Evolutionary conservation across 2,329 filamentous ascomycete genomes (phyloP).

Genomic region (Fusarium sp.): DNA sequence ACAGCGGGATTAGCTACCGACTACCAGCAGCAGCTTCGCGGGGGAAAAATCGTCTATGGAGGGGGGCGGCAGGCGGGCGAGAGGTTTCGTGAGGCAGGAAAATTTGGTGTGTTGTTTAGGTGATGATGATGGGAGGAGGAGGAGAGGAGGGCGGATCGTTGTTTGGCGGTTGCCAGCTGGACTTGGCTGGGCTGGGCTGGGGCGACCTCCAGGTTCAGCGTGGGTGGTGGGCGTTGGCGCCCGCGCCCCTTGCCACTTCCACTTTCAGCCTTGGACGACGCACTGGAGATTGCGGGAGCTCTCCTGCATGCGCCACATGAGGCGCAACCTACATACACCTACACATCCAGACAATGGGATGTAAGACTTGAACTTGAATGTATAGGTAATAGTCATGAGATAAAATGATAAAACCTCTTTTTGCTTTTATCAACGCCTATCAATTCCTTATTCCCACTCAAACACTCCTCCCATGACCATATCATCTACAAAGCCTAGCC

Average conservation of each 20-base stretch:
- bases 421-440: not conserved
- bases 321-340: constrained; percentile 15
- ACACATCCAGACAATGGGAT: not conserved
- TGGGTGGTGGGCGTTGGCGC: constrained; percentile 1
- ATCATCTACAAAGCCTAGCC: constrained; percentile 7
- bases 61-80: constrained; percentile 6
- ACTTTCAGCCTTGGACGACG: constrained; percentile 21
- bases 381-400: not conserved
- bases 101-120: constrained; percentile 37
- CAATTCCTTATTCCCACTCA: constrained; percentile 1
- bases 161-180: constrained; percentile 31
- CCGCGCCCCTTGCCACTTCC: constrained; percentile 16
- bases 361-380: not conserved
- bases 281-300: constrained; percentile 29
- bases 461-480: not conserved
- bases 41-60: constrained; percentile 32
- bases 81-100: constrained; percentile 21
- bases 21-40: constrained; percentile 32
- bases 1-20: constrained; percentile 26
- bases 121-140: constrained; percentile 30
- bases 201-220: not conserved
- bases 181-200: too few species aligned
- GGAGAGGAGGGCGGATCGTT: constrained; percentile 33
- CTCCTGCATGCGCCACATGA: constrained; percentile 26
- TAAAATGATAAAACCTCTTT: not conserved